Evolutionary conservation across 2,329 filamentous ascomycete species (phyloP), one percentile per base, ranked within the genome.

Genomic region (Biscogniauxia sp.): DNA sequence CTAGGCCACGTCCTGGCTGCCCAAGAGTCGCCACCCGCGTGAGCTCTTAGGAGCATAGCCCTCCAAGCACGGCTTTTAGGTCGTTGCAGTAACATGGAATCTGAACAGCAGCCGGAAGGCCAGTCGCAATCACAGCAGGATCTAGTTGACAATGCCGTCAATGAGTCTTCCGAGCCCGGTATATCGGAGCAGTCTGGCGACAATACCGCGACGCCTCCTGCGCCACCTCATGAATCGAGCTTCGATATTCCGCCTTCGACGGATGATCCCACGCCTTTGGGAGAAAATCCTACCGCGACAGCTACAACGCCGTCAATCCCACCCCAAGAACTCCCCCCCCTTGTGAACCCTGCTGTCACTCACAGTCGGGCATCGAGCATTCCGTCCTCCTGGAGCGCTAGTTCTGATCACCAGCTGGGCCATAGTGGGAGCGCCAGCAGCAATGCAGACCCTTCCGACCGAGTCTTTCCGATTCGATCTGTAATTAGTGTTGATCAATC

Each of bases 401-500:
- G 70, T 45, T 80, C 79, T 1, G 80, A 82, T 28, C 74, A 67
- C 50, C 79, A 80, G 57, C 68, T 72, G 4, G 72, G 73, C 15
- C 66, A 75, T 53, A 65, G 64, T 54, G 64, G 63, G 37, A 71
- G 70, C 58, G 66, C 69, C 13, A 72, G 67, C 57, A 71, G 64
- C 57, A 70, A 66, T 54, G 69, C 71, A 20, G 76, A 78, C 54
- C 70, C 72, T 26, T 72, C 74, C 32, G 82, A 93, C 69, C 84
- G 89, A 58, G 89, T 94, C 5, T 94, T 91, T 59, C 91, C 91
- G n/a, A 90, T 94, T 32, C 85, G 90, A 54, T 93, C 90, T n/a
- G 88, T 91, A 51, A 80, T 94, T 23, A 90, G 86, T 6, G 85
- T 93, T 50, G 87, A 91, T 66, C 84, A 63, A 64, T 73, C 66